Percentiles rank a stretch among this genome's conserved stretches.
Conservation (phyloP, 768 basidiomycete genomes). For the Mycena capillaripes region DNA sequence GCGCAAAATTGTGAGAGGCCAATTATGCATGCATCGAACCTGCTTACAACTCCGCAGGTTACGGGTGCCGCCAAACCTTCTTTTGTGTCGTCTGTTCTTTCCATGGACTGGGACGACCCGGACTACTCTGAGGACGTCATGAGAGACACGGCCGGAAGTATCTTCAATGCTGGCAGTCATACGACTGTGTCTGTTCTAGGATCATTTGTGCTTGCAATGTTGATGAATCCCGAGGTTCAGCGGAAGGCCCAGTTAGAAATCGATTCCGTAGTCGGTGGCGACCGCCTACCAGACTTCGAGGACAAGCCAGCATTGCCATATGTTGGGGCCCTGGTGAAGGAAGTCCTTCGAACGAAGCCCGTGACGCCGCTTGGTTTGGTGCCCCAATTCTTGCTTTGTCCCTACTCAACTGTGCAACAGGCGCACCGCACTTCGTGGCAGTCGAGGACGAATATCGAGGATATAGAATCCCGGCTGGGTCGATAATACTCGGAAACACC, state of each 20-base stretch:
- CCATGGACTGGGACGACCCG: neutral
- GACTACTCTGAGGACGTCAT: constrained; percentile 1
- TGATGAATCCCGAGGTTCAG: constrained; percentile 51
- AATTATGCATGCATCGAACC: neutral
- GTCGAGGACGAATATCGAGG: constrained; percentile 45
- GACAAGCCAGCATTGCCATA: constrained; percentile 51
- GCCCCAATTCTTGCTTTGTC: neutral
- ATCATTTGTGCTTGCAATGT: constrained; percentile 42
- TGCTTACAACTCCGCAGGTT: neutral
- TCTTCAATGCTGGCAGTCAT: constrained; percentile 14
- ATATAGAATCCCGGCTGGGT: constrained; percentile 44
- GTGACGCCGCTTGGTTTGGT: constrained; percentile 44
- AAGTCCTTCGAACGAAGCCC: constrained; percentile 52
- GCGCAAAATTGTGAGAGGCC: constrained; percentile 47
- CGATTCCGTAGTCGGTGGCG: constrained; percentile 48
- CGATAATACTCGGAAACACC: constrained; percentile 44
- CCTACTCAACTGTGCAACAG: neutral
- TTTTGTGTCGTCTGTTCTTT: neutral
- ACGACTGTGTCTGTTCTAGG: neutral
- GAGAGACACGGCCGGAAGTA: constrained; percentile 1
- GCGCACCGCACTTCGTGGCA: neutral
- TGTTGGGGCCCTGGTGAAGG: constrained; percentile 51
- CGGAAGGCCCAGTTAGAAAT: constrained; percentile 53
- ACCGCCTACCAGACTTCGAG: constrained; percentile 49
- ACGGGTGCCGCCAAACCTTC: neutral